A percentile compares a stretch with the other conserved stretches of the same genome.
Evolutionary conservation across 495 filamentous ascomycete genomes (phyloP).

Genomic region (Barbatosphaeria neglecta): DNA sequence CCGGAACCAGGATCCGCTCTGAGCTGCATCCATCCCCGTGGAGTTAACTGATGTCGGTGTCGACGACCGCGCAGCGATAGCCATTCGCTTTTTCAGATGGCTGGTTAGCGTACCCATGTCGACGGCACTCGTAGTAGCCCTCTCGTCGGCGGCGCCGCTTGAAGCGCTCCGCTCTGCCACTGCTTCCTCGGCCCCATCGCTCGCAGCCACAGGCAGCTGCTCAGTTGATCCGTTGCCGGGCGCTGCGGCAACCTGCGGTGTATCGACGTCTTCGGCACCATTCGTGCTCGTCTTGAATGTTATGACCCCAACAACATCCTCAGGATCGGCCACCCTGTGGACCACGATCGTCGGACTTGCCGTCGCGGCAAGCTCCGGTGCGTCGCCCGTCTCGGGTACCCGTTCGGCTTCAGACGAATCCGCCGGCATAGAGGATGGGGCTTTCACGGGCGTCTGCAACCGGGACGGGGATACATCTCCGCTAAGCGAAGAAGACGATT

Average conservation of each 20-base stretch:
- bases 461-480: not conserved
- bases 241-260: not conserved
- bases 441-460: not conserved
- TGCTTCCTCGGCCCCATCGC: not conserved
- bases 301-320: not conserved
- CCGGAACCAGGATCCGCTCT: constrained; percentile 12
- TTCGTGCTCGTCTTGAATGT: not conserved
- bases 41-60: constrained; percentile 4
- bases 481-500: constrained; percentile 3
- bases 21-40: constrained; percentile 2
- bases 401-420: not conserved
- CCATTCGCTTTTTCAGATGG: constrained; percentile 5
- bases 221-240: not conserved
- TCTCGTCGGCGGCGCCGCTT: not conserved
- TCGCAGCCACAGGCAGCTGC: not conserved
- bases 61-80: not conserved
- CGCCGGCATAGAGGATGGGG: not conserved
- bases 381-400: not conserved
- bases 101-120: constrained; percentile 1
- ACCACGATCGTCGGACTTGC: not conserved
- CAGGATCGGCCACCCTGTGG: not conserved
- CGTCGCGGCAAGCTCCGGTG: not conserved
- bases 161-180: not conserved
- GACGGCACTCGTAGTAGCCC: not conserved
- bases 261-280: not conserved